Conservation (phyloP, 257 asterid genomes). For the Vinca minor region DNA sequence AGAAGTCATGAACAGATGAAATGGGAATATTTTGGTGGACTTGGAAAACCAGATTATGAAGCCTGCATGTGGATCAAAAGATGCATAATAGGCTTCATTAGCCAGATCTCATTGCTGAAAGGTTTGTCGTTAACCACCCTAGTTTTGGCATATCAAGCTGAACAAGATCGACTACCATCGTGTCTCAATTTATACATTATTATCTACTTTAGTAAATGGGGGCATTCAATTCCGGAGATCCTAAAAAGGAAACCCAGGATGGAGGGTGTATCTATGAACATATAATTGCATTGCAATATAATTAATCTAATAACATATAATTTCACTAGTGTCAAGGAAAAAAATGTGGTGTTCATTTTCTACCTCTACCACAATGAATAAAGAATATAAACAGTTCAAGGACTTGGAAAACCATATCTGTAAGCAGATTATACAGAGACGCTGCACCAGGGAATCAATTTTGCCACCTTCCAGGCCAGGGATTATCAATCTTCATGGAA, state of each 20-base stretch:
- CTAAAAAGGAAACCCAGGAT: too few species aligned
- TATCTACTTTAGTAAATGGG: background rate
- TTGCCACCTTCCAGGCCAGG: background rate
- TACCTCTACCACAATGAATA: background rate
- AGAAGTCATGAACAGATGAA: background rate
- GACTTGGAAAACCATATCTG: background rate
- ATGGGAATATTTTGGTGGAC: background rate
- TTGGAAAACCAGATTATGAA: background rate
- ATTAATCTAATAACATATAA: background rate
- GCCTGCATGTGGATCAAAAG: background rate
- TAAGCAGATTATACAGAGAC: background rate
- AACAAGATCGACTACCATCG: background rate
- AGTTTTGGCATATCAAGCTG: background rate
- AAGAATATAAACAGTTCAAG: background rate
- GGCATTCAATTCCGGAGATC: background rate
- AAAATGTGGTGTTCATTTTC: background rate
- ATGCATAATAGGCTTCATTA: background rate
- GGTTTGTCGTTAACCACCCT: background rate
- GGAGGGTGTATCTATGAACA: too few species aligned
- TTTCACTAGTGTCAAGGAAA: background rate
- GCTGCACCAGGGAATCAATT: background rate
- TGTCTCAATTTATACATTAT: background rate
- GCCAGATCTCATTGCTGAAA: background rate
- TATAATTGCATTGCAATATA: too few species aligned
- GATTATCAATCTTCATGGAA: background rate